Evolutionary conservation across 1,139 yeast species (phyloP).

Genomic region (Protomyces gravidus): DNA sequence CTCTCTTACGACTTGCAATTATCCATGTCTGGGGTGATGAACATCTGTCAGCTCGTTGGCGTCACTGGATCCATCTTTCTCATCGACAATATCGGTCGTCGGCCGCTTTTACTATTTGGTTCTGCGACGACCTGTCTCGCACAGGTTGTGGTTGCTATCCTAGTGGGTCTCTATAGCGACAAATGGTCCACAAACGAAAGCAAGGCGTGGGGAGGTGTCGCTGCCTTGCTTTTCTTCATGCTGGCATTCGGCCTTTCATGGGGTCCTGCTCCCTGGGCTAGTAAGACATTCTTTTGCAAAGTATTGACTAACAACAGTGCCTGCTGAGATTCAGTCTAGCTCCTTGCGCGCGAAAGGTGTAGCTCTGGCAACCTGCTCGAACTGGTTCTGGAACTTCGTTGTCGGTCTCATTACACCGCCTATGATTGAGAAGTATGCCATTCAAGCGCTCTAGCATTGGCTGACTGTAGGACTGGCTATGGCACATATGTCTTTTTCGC

Average conservation of each 20-base stretch:
- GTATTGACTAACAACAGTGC: background rate
- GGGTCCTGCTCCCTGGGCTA: conserved; percentile 30
- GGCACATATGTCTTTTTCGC: conserved; percentile 34
- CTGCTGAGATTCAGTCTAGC: conserved; percentile 27
- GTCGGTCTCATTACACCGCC: conserved; percentile 30
- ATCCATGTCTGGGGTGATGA: conserved; percentile 35
- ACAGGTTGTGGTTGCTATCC: conserved; percentile 60
- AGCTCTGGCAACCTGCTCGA: conserved; percentile 28
- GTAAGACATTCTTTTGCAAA: background rate
- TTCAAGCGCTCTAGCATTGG: too few species aligned
- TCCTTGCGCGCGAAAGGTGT: conserved; percentile 31
- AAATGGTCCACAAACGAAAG: conserved; percentile 22
- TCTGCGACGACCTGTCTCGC: conserved; percentile 61
- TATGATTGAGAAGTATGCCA: too few species aligned
- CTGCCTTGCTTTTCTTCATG: conserved; percentile 24
- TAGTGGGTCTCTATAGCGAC: conserved; percentile 41
- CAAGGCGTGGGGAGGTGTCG: conserved; percentile 27
- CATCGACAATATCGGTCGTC: conserved; percentile 67
- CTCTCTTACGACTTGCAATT: conserved; percentile 46
- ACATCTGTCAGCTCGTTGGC: conserved; percentile 33
- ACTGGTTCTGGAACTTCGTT: conserved; percentile 35
- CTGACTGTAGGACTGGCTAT: conserved; percentile 13
- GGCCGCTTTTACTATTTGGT: conserved; percentile 61
- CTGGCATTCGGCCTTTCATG: conserved; percentile 25
- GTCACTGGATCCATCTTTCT: conserved; percentile 38